phyloP scores from a whole-genome alignment of 2,329 filamentous ascomycete species.

The Aureobasidium leucospermi region DNA sequence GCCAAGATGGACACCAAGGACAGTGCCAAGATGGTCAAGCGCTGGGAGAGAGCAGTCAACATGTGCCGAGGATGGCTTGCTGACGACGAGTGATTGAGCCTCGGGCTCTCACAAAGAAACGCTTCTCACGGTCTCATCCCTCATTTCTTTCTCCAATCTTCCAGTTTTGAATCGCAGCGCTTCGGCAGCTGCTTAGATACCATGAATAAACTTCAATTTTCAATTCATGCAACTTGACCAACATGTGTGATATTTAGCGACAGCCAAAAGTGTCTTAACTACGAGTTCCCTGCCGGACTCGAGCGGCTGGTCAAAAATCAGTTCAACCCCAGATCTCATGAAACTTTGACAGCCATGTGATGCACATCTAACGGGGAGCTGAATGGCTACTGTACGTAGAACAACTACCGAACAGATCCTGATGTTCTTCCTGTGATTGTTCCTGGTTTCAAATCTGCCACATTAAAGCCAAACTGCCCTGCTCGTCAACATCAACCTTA shows the following conservation, averaged over 20 bases:
- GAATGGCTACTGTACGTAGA: too few species aligned
- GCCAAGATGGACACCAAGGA: constrained; percentile 55
- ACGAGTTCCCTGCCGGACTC: too few species aligned
- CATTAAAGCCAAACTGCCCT: too few species aligned
- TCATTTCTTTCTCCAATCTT: not conserved
- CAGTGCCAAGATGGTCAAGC: constrained; percentile 56
- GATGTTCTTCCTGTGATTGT: too few species aligned
- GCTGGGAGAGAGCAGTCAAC: constrained; percentile 69
- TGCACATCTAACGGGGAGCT: too few species aligned
- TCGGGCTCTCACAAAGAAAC: not conserved
- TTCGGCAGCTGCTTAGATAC: constrained; percentile 1
- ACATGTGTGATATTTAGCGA: not conserved
- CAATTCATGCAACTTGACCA: not conserved
- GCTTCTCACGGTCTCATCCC: not conserved
- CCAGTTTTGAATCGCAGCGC: not conserved
- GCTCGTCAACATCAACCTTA: too few species aligned
- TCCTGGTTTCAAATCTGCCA: too few species aligned
- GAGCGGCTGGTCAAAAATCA: too few species aligned
- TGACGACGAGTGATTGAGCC: constrained; percentile 22
- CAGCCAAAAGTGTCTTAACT: not conserved
- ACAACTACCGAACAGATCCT: too few species aligned
- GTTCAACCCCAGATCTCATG: too few species aligned
- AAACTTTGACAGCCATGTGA: too few species aligned
- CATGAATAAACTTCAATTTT: not conserved
- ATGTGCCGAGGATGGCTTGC: constrained; percentile 69